Evolutionary conservation across 2,329 filamentous ascomycete species (phyloP).

Genomic region (Botryotinia calthae): DNA sequence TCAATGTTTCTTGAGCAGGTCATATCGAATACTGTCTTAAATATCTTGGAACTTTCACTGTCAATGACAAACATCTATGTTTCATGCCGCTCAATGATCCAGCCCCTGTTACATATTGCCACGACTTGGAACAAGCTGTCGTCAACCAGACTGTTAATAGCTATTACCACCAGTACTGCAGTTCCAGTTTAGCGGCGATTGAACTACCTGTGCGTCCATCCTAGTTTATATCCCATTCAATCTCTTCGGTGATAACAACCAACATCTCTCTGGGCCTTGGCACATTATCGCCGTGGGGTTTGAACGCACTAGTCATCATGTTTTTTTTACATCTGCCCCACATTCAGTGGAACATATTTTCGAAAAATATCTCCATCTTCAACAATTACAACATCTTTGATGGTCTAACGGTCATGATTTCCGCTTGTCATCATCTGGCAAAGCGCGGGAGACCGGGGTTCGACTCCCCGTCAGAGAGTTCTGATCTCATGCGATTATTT

Average conservation of each 20-base stretch:
- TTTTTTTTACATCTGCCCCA: background rate
- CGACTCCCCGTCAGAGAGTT: slow-evolving; percentile 24
- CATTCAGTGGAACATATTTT: background rate
- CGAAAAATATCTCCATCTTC: rapidly evolving
- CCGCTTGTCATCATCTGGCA: slow-evolving; percentile 36
- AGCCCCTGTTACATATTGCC: background rate
- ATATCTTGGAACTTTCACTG: background rate
- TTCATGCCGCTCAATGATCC: background rate
- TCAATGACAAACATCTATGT: background rate
- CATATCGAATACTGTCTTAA: background rate
- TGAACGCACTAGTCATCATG: background rate
- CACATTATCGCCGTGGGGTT: background rate
- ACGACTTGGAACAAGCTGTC: background rate
- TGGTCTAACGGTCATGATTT: slow-evolving; percentile 42
- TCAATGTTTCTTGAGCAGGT: background rate
- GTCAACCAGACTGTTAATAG: background rate
- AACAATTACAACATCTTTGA: slow-evolving; percentile 24
- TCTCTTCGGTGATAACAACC: background rate
- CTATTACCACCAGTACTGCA: background rate
- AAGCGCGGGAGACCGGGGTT: slow-evolving; percentile 34
- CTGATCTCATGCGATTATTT: background rate
- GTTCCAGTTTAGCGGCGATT: background rate
- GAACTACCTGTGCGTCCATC: background rate
- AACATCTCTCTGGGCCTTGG: background rate
- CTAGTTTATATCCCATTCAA: background rate